A percentile compares a stretch with the other conserved stretches of the same genome.
These are phyloP conservation scores for Lachancea waltii DNA, from an alignment of 805 yeast species.

Conservation along the genomic window DNA sequence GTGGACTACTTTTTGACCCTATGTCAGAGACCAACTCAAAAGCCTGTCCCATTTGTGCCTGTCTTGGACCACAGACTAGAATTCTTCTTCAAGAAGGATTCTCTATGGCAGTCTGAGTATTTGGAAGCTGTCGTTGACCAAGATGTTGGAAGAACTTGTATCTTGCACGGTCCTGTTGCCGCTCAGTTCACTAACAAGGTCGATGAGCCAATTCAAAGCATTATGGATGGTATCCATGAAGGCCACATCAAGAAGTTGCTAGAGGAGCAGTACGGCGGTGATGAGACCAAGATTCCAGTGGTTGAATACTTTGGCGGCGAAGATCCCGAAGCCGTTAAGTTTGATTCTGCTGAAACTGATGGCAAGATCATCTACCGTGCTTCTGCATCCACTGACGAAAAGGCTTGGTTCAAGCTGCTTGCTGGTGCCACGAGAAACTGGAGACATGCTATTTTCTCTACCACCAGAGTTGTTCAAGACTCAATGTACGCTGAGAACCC, in stretches of 20 bases:
- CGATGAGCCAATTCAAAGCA: conserved; percentile 88
- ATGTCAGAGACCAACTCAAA: conserved; percentile 78
- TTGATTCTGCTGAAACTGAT: conserved; percentile 30
- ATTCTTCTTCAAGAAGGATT: conserved; percentile 95
- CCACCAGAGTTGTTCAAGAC: conserved; percentile 80
- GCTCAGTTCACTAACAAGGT: conserved; percentile 83
- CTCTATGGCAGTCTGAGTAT: conserved; percentile 98
- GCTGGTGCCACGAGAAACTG: conserved; percentile 78
- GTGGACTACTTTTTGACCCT: conserved; percentile 83
- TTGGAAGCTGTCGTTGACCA: conserved; percentile 91
- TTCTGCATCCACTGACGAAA: conserved; percentile 32
- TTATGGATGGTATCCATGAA: conserved; percentile 80
- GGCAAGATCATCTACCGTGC: conserved; percentile 36
- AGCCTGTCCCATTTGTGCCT: conserved; percentile 98
- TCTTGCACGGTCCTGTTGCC: conserved; percentile 97
- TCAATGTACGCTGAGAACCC: conserved; percentile 74
- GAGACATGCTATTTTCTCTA: conserved; percentile 85
- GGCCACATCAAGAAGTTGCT: conserved; percentile 75
- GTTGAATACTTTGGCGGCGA: conserved; percentile 85
- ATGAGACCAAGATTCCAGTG: conserved; percentile 67
- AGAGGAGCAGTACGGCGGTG: conserved; percentile 63
- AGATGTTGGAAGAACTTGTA: conserved; percentile 98
- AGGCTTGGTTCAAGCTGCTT: conserved; percentile 69
- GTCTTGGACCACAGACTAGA: conserved; percentile 90
- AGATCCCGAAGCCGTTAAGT: conserved; percentile 38